These are phyloP conservation scores for Penicillium coprophilum DNA, from an alignment of 495 filamentous ascomycete genomes.

Conservation along the genomic window DNA sequence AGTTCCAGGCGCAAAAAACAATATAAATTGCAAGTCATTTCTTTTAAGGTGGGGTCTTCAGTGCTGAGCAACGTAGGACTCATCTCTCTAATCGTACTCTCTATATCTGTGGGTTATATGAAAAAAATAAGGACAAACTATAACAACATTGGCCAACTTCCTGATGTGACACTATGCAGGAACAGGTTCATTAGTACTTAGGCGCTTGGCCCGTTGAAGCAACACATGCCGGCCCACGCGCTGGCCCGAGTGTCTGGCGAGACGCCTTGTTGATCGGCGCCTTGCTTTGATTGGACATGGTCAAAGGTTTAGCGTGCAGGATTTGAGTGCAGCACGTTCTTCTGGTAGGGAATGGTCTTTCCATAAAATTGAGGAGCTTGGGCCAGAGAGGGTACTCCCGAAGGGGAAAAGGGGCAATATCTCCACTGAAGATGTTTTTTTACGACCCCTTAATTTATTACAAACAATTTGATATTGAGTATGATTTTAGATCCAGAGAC, in stretches of 20 bases:
- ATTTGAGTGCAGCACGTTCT: slow-evolving; percentile 13
- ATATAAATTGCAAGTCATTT: neutral
- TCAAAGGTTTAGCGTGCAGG: slow-evolving; percentile 2
- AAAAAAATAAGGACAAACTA: neutral
- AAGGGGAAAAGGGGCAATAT: slow-evolving; percentile 13
- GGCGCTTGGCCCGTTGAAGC: slow-evolving; percentile 22
- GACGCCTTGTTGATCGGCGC: slow-evolving; percentile 9
- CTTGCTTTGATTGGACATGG: slow-evolving; percentile 12
- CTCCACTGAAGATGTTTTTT: neutral
- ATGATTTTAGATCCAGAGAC: neutral
- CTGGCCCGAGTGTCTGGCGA: slow-evolving; percentile 25
- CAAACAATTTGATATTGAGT: neutral
- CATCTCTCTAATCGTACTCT: neutral
- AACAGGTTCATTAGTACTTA: neutral
- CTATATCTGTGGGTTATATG: neutral
- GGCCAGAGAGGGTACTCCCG: neutral
- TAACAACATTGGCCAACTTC: slow-evolving; percentile 10
- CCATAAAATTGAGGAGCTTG: slow-evolving; percentile 3
- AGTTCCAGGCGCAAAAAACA: neutral
- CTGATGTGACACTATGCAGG: slow-evolving; percentile 11
- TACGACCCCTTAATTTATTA: slow-evolving; percentile 22
- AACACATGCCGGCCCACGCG: slow-evolving; percentile 21
- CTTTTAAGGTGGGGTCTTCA: neutral
- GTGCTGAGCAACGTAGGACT: neutral
- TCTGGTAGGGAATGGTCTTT: neutral